Conservation (phyloP, 805 yeast genomes). For the Naumovozyma dairenensis region DNA sequence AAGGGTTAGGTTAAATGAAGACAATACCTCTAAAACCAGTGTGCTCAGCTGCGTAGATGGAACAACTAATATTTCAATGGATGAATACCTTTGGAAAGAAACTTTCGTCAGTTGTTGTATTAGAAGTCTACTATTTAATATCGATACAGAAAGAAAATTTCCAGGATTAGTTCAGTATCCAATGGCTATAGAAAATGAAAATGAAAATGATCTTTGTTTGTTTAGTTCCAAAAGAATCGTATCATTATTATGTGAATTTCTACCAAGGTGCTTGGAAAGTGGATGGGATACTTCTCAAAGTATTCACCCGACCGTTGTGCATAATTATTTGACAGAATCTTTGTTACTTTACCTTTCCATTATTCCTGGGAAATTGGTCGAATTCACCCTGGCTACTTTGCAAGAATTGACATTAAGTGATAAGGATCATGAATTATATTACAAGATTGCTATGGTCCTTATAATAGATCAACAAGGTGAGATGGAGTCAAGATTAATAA, state of each 20-base stretch:
- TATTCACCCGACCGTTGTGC: constrained; percentile 28
- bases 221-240: constrained; percentile 27
- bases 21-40: constrained; percentile 25
- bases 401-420: constrained; percentile 12
- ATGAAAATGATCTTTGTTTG: too few relatives aligned
- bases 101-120: constrained; percentile 48
- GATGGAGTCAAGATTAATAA: constrained; percentile 18
- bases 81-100: constrained; percentile 45
- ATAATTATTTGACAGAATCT: constrained; percentile 48
- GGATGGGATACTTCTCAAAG: constrained; percentile 33
- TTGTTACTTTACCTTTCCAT: constrained; percentile 24
- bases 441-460: constrained; percentile 18
- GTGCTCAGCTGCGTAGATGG: constrained; percentile 26
- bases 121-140: constrained; percentile 43
- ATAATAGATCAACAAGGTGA: constrained; percentile 17
- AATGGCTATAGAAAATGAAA: constrained; percentile 27
- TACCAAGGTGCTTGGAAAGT: constrained; percentile 39
- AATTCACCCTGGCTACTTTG: constrained; percentile 14
- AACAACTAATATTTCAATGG: constrained; percentile 26
- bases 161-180: constrained; percentile 51
- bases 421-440: constrained; percentile 14
- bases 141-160: constrained; percentile 43
- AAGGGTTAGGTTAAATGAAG: constrained; percentile 43
- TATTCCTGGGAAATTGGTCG: constrained; percentile 13
- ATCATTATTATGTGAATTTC: constrained; percentile 31